These are phyloP conservation scores for Dichomitus squalens DNA, from an alignment of 1,284 basidiomycete genomes.

Conservation along the genomic window DNA sequence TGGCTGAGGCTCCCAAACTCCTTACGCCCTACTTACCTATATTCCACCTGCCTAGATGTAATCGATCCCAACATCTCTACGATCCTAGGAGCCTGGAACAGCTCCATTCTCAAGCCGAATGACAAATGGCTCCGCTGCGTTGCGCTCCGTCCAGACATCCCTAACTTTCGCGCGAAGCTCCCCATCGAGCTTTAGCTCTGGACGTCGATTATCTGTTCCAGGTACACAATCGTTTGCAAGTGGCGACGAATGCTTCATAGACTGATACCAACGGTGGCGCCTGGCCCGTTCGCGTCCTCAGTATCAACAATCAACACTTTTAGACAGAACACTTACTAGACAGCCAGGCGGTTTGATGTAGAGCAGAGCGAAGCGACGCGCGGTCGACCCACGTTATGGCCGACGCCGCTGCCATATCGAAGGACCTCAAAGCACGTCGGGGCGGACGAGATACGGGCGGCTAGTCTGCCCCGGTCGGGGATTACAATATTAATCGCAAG, in stretches of 20 bases:
- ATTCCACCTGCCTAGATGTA: neutral
- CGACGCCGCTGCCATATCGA: no score
- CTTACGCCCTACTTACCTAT: conserved; percentile 15
- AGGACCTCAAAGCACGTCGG: no score
- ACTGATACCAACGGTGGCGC: conserved; percentile 3
- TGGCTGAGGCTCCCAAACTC: neutral
- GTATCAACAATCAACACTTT: conserved; percentile 2
- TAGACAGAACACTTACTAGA: conserved; percentile 9
- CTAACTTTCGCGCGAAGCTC: conserved; percentile 11
- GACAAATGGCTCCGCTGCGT: conserved; percentile 14
- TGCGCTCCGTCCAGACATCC: conserved; percentile 6
- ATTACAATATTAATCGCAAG: no score
- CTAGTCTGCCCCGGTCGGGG: no score
- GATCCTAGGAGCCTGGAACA: conserved; percentile 11
- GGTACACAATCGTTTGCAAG: conserved; percentile 14
- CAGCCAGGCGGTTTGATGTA: conserved; percentile 3
- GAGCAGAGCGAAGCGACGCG: no score
- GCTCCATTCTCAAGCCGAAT: conserved; percentile 2
- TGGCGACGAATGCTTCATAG: neutral
- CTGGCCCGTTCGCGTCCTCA: conserved; percentile 3
- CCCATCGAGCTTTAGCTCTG: neutral
- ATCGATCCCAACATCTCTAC: conserved; percentile 7
- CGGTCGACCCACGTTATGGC: no score
- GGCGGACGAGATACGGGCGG: no score
- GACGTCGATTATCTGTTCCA: conserved; percentile 8